Evolutionary conservation across 352 stramenopile species (phyloP).

Genomic region (Thalassiosira gravida): DNA sequence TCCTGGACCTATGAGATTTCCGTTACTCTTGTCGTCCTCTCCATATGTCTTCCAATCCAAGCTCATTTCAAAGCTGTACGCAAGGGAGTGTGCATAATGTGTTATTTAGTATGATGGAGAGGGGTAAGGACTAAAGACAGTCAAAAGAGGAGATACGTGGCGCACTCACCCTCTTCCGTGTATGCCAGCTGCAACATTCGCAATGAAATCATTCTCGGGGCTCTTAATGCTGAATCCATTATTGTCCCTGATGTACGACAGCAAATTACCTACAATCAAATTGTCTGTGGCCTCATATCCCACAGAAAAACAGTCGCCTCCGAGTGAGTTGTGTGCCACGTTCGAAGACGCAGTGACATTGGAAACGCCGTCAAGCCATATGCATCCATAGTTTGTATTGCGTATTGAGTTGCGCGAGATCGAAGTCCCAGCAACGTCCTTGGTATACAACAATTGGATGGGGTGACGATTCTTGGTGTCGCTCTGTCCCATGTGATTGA

Average conservation of each 20-base stretch:
- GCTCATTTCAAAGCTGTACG: constrained; percentile 19
- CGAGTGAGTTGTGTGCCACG: constrained; percentile 45
- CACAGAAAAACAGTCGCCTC: constrained; percentile 54
- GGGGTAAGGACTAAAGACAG: background rate
- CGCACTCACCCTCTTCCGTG: constrained; percentile 42
- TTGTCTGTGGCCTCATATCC: constrained; percentile 42
- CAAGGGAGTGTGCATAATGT: background rate
- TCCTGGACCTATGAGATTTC: background rate
- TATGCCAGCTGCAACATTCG: constrained; percentile 57
- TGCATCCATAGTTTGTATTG: constrained; percentile 46
- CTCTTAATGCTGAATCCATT: constrained; percentile 30
- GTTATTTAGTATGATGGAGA: constrained; percentile 4
- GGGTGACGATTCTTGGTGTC: constrained; percentile 48
- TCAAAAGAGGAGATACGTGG: background rate
- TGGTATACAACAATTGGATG: constrained; percentile 57
- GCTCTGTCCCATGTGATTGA: constrained; percentile 66
- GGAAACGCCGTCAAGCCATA: constrained; percentile 57
- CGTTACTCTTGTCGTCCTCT: constrained; percentile 21
- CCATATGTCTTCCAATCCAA: constrained; percentile 19
- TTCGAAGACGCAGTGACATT: constrained; percentile 53
- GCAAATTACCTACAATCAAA: constrained; percentile 36
- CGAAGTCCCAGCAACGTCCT: constrained; percentile 37
- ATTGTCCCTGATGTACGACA: background rate
- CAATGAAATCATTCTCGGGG: constrained; percentile 48
- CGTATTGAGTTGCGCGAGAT: constrained; percentile 60